Base-by-base conservation (phyloP, 177 flowering plant genomes). In the Vitis hybrid region DNA sequence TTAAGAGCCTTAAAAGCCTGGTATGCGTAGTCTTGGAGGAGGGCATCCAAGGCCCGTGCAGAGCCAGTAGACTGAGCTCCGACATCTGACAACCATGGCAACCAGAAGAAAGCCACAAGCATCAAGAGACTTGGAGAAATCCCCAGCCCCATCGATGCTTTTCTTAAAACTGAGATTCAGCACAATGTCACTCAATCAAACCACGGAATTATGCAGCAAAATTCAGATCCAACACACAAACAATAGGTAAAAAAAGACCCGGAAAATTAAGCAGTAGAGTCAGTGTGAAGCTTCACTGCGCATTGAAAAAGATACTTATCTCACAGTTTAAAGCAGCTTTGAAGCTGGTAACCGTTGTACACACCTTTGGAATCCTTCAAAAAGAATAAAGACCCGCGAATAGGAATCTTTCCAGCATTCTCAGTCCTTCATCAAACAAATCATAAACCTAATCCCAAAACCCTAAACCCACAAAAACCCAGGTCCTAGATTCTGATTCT, bases 21-120 rank as follows among this genome's bases (percentile, higher is more conserved):
- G 70, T 74, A 92, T 65, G 97, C 96, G 74, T 90, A 90, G 23
- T 87, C 89, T 72, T 93, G 96, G 45, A 93, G 96, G 72, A 88
- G 81, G 3, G 86, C 79, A 78, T 93, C 97, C 2, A 91, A 79
- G 55, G 78, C 75, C 13, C 78, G 78, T 0, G 85, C 79, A 26
- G 67, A 15, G n/a, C 56, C 54, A 5, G 70, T 18, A 1, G 82
- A 62, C 68, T 86, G 88, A 74, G 88, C 78, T 62, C 49, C 59
- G 15, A 71, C 51, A 32, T 50, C 57, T 3, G 77, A 71, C 45
- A 72, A 72, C 67, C 75, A 76, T 14, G 78, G 45, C 48, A 75
- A 66, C 60, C 56, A 82, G 14, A 78, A 12, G 60, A 80, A 58
- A 4, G 76, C 70, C 10, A 70, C 56, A 64, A 82, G 82, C 85